A percentile compares a stretch with the other conserved stretches of the same genome.
Conservation (phyloP, 1,284 basidiomycete genomes). For the Apiotrichum gamsii region DNA sequence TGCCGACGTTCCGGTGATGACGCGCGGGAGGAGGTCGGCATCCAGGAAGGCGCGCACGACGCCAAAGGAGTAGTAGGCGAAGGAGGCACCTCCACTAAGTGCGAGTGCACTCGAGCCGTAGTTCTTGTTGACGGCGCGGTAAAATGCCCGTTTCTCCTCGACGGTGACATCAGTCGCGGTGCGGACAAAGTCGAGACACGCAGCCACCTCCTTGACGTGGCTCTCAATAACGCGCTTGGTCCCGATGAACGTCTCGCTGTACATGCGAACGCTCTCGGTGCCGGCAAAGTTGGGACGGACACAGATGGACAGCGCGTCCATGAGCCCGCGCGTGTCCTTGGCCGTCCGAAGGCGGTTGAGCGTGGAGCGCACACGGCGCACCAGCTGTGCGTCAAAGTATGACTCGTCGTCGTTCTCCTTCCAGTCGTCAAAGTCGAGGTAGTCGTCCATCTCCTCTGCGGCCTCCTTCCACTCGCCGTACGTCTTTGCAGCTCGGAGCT, state of each 20-base stretch:
- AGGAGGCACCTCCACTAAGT: conserved; percentile 86
- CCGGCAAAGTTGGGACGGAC: conserved; percentile 92
- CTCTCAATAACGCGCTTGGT: conserved; percentile 85
- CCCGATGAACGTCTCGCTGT: conserved; percentile 79
- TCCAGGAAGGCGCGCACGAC: conserved; percentile 90
- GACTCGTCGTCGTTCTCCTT: conserved; percentile 74
- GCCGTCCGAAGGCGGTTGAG: conserved; percentile 29
- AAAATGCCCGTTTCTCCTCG: conserved; percentile 89
- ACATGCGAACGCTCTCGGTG: conserved; percentile 80
- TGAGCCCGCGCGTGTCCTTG: conserved; percentile 73
- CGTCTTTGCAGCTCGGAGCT: conserved; percentile 64
- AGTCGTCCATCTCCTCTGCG: conserved; percentile 71
- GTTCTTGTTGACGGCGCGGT: conserved; percentile 79
- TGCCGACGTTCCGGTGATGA: conserved; percentile 83
- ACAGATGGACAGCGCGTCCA: conserved; percentile 88
- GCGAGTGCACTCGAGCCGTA: conserved; percentile 86
- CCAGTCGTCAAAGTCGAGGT: conserved; percentile 80
- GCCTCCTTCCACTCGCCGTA: conserved; percentile 77
- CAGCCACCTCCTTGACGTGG: conserved; percentile 73
- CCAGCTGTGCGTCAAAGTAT: conserved; percentile 71
- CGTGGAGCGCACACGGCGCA: conserved; percentile 37
- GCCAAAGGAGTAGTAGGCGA: conserved; percentile 74
- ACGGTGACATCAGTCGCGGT: conserved; percentile 64
- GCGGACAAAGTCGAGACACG: conserved; percentile 66
- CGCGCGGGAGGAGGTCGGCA: conserved; percentile 75